phyloP scores from a whole-genome alignment of 2,329 filamentous ascomycete species.

The Tolypocladium nubicola region DNA sequence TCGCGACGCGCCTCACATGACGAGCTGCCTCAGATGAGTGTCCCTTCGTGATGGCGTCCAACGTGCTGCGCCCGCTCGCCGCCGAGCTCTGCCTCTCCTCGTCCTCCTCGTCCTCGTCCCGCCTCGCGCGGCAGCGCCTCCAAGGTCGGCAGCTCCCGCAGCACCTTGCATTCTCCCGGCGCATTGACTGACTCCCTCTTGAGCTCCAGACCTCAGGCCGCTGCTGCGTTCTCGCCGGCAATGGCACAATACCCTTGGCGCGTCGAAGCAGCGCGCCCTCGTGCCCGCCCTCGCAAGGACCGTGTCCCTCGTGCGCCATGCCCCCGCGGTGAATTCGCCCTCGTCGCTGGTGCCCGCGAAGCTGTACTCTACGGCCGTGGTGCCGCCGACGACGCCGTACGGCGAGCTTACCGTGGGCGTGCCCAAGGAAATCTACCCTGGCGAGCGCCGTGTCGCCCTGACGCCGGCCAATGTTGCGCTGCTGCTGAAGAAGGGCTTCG shows the following conservation, averaged over 20 bases:
- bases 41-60: conserved; percentile 21
- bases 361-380: conserved; percentile 27
- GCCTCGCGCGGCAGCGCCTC: conserved; percentile 11
- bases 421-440: conserved; percentile 65
- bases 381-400: conserved; percentile 50
- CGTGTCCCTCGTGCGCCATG: conserved; percentile 28
- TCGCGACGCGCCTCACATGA: background rate
- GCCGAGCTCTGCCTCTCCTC: conserved; percentile 17
- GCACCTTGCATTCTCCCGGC: too few relatives aligned
- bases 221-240: conserved; percentile 17
- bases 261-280: conserved; percentile 16
- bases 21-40: conserved; percentile 16
- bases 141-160: conserved; percentile 7
- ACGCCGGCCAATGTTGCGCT: conserved; percentile 76
- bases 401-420: conserved; percentile 65
- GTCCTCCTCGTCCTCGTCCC: conserved; percentile 12
- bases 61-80: conserved; percentile 21
- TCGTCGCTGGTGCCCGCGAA: conserved; percentile 10
- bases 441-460: conserved; percentile 74
- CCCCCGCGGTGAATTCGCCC: conserved; percentile 19
- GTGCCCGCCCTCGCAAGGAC: conserved; percentile 17
- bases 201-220: conserved; percentile 8
- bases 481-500: conserved; percentile 77
- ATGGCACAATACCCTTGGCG: conserved; percentile 26
- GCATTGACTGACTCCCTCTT: background rate